Percentiles rank a stretch among this genome's conserved stretches.
These are phyloP conservation scores for Clitopilus passeckerianus DNA, from an alignment of 768 basidiomycete species.

Conservation along the genomic window DNA sequence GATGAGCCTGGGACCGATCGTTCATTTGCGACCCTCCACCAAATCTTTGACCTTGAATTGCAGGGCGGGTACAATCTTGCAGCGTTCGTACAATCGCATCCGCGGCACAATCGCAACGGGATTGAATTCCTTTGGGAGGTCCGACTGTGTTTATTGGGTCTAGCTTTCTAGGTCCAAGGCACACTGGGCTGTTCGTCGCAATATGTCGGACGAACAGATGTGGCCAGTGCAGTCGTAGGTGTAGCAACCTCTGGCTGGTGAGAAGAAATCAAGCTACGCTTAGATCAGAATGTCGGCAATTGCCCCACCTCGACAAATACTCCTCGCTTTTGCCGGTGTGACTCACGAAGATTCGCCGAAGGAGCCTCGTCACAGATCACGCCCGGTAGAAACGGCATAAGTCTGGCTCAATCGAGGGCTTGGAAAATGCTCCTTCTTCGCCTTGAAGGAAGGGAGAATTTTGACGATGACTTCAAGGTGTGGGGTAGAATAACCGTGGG, in stretches of 20 bases:
- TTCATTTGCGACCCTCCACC: not conserved
- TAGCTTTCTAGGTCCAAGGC: not conserved
- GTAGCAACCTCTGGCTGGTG: not conserved
- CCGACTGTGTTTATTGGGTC: not conserved
- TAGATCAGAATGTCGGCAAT: conserved; percentile 1
- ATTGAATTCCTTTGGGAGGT: not conserved
- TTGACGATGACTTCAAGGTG: not conserved
- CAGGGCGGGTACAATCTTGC: not conserved
- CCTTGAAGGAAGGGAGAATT: not conserved
- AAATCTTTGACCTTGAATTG: not conserved
- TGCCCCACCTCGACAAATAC: conserved; percentile 6
- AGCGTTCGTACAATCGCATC: not conserved
- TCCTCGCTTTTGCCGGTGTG: conserved; percentile 6
- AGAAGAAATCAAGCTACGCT: not conserved
- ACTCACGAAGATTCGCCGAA: not conserved
- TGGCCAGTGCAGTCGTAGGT: not conserved
- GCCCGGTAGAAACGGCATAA: not conserved
- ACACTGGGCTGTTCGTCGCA: not conserved
- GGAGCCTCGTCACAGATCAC: not conserved
- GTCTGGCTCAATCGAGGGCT: not conserved
- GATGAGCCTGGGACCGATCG: not conserved
- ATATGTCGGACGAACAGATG: not conserved
- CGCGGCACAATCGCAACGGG: not conserved
- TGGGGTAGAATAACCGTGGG: not conserved
- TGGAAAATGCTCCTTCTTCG: not conserved